Evolutionary conservation across 2,329 filamentous ascomycete genomes (phyloP), one percentile per base, ranked within the genome.

Genomic region (Neonectria coccinea): DNA sequence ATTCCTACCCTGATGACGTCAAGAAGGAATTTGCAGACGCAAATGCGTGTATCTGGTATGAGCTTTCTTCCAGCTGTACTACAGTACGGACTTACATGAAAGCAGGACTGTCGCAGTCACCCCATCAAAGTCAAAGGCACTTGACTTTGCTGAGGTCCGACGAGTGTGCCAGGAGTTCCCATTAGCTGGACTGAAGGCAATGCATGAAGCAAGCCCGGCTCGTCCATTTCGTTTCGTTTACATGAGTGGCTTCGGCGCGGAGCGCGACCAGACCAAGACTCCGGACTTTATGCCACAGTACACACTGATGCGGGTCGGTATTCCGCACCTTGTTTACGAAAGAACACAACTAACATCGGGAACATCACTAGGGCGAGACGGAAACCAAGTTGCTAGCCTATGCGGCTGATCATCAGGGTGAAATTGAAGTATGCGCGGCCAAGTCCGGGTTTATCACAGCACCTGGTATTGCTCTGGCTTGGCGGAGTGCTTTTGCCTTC

Each of bases 201-300:
- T 84, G 2, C 70, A 73, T 7, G 68, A 76, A 8, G 67, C 76
- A 14, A 71, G 69, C 11, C 68, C 71, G 0, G 56, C 57, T 16
- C 57, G 65, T 0, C 81, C 83, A 0, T 75, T 85, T 36, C 79
- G 80, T 1, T 86, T 85, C 62, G 54, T 85, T 2, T 86, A 85
- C 69, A 78, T 83, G 64, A 87, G 84, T 66, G 86, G 84, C 2
- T 68, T 74, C 2, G 74, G 71, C 1, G 77, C 78, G 2, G 79
- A 81, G 66, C 79, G 83, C 1, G 85, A 87, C 51, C 81, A 76
- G 20, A 78, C 70, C 12, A 81, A 84, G 71, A 82, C 74, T 56
- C 80, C 79, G 1, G 70, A 65, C 63, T 67, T 79, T 8, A 67
- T 80, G 29, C 70, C 69, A 0, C 75, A 84, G 44, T 87, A 86